These are phyloP conservation scores for Populus pruinosa DNA, from an alignment of 345 rosid genomes.

Conservation along the genomic window DNA sequence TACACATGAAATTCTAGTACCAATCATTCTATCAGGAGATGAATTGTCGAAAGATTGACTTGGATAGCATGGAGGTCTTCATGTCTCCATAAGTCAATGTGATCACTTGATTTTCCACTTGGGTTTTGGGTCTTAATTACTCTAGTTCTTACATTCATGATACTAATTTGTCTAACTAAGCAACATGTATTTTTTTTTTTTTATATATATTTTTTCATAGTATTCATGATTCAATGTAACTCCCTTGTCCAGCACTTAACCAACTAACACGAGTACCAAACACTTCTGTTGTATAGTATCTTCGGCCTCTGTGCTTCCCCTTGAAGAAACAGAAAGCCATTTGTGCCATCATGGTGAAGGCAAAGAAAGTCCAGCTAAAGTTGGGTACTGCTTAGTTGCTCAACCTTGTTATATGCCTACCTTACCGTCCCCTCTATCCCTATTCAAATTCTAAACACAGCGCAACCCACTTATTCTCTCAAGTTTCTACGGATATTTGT, in stretches of 20 bases:
- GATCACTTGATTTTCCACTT: background rate
- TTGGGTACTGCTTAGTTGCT: constrained; percentile 13
- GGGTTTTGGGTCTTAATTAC: background rate
- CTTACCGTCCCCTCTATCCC: constrained; percentile 18
- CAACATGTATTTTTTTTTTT: background rate
- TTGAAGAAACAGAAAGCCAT: constrained; percentile 52
- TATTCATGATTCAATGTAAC: constrained; percentile 25
- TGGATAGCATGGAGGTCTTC: background rate
- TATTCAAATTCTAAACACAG: constrained; percentile 29
- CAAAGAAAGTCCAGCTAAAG: constrained; percentile 19
- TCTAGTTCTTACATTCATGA: constrained; percentile 2
- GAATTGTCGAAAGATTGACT: background rate
- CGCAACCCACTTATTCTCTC: background rate
- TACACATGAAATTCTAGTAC: background rate
- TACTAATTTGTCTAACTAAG: constrained; percentile 10
- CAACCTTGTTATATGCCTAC: constrained; percentile 19
- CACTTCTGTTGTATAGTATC: constrained; percentile 12
- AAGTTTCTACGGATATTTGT: background rate
- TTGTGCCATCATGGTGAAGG: constrained; percentile 31
- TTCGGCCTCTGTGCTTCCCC: constrained; percentile 34
- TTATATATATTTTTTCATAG: background rate
- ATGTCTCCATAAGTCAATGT: background rate
- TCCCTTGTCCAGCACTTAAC: constrained; percentile 52
- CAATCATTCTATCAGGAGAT: background rate
- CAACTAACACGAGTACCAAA: constrained; percentile 44